These are phyloP conservation scores for Ambrosiella beaveri DNA, from an alignment of 2,329 filamentous ascomycete species.

Conservation along the genomic window DNA sequence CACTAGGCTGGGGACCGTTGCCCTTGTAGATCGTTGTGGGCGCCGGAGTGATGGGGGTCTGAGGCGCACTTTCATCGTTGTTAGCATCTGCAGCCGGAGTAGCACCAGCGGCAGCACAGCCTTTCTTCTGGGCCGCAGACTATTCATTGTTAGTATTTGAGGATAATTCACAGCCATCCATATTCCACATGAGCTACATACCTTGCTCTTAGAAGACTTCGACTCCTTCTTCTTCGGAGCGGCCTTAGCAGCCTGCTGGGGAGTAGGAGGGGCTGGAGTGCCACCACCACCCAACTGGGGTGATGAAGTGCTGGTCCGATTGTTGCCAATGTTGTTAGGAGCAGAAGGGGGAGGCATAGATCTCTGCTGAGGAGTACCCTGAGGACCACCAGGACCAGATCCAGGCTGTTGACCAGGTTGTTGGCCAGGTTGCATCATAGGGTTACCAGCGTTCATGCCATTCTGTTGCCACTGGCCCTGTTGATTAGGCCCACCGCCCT, in stretches of 20 bases:
- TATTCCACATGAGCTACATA: slow-evolving; percentile 23
- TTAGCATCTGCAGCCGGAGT: slow-evolving; percentile 40
- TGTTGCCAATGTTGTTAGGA: slow-evolving; percentile 33
- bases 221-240: slow-evolving; percentile 62
- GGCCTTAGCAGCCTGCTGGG: slow-evolving; percentile 53
- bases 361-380: slow-evolving; percentile 57
- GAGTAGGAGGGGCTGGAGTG: slow-evolving; percentile 53
- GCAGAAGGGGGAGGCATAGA: slow-evolving; percentile 50
- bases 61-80: slow-evolving; percentile 43
- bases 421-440: slow-evolving; percentile 22
- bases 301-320: slow-evolving; percentile 37
- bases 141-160: slow-evolving; percentile 17
- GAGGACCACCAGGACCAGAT: slow-evolving; percentile 29
- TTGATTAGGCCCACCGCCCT: not conserved
- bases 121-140: slow-evolving; percentile 46
- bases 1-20: slow-evolving; percentile 20
- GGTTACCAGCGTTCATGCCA: slow-evolving; percentile 23
- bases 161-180: not conserved
- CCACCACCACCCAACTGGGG: slow-evolving; percentile 40
- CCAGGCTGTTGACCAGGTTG: slow-evolving; percentile 17
- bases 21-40: slow-evolving; percentile 33
- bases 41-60: slow-evolving; percentile 46
- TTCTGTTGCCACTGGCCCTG: slow-evolving; percentile 20
- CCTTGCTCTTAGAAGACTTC: slow-evolving; percentile 50
- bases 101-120: slow-evolving; percentile 31